Base-by-base conservation (phyloP, 2,329 filamentous ascomycete species). In the Fusarium annulatum region DNA sequence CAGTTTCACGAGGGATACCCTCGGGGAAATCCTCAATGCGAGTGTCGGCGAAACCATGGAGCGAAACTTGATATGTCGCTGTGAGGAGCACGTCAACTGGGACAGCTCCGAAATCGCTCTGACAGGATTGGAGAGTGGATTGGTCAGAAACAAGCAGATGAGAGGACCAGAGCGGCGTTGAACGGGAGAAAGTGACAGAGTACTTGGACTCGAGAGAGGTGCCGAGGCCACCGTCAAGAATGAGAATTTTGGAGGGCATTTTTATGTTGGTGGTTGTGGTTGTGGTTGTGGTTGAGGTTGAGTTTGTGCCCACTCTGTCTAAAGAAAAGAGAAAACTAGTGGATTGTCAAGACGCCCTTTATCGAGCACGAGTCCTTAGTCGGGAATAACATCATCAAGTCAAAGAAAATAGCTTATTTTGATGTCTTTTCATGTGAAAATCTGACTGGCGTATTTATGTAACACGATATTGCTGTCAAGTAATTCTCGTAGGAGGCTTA, bases 151-250 rank as follows among this genome's bases (percentile, higher is more conserved):
- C 77, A n/a, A 93, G 85, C 10, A 92, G 85, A 76, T 93, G 87
- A 1, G 90, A 90, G 2, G 91, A 92, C 91, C 91, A 93, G 43
- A 93, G 86, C 1, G 91, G 91, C 14, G 85, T 88, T 16, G 81
- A 83, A 42, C 82, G 78, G 34, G 82, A 80, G 79, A 93, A 93
- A 19, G 79, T 82, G 67, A 88, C 77, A 62, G 81, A 80, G 78
- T 91, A 88, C 34, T 86, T 81, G 67, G 90, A 87, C 76, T 91
- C 87, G 6, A 93, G 88, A 1, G 90, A 89, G 6, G 91, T 93
- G 39, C 91, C 91, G 28, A 93, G 86, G 12, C 91, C 91, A 60
- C 91, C 91, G 77, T 93, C 91, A 43, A 93, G 86, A 55, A 93
- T 81, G 69, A 85, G 80, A 67, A 88, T 77, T 45, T 76, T 69